These are phyloP conservation scores for Citrus reticulata DNA, from an alignment of 345 rosid species.

Conservation along the genomic window DNA sequence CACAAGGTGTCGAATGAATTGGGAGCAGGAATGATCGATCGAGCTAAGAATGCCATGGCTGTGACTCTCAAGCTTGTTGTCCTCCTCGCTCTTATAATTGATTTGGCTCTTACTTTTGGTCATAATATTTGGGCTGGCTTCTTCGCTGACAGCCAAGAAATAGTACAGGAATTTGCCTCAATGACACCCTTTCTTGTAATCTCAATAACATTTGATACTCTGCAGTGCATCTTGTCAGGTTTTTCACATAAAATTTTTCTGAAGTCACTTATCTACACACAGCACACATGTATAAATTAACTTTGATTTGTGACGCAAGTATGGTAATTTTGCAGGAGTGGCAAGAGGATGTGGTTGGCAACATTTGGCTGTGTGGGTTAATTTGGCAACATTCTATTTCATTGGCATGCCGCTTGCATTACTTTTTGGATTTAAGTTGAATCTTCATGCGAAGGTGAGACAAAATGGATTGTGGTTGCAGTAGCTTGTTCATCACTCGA, in stretches of 20 bases:
- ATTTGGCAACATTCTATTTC: slow-evolving; percentile 47
- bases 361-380: slow-evolving; percentile 44
- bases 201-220: slow-evolving; percentile 51
- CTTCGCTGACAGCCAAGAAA: slow-evolving; percentile 42
- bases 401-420: slow-evolving; percentile 50
- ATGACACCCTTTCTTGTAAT: slow-evolving; percentile 54
- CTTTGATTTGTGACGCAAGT: neutral
- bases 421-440: slow-evolving; percentile 52
- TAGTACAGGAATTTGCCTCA: slow-evolving; percentile 41
- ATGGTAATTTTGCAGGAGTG: slow-evolving; percentile 35
- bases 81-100: slow-evolving; percentile 42
- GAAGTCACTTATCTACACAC: neutral
- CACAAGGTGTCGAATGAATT: slow-evolving; percentile 83
- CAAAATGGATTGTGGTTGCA: neutral
- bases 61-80: slow-evolving; percentile 49
- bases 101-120: slow-evolving; percentile 40
- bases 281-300: neutral
- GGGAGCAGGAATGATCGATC: slow-evolving; percentile 52
- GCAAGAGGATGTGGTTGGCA: slow-evolving; percentile 87
- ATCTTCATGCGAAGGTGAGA: slow-evolving; percentile 46
- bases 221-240: slow-evolving; percentile 72
- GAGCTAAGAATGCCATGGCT: slow-evolving; percentile 50
- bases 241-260: neutral
- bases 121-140: slow-evolving; percentile 59
- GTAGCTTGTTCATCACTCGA: too few relatives aligned